Evolutionary conservation across 2,329 filamentous ascomycete genomes (phyloP), one percentile per base, ranked within the genome.

Genomic region (Dothideomycetidae sp.): DNA sequence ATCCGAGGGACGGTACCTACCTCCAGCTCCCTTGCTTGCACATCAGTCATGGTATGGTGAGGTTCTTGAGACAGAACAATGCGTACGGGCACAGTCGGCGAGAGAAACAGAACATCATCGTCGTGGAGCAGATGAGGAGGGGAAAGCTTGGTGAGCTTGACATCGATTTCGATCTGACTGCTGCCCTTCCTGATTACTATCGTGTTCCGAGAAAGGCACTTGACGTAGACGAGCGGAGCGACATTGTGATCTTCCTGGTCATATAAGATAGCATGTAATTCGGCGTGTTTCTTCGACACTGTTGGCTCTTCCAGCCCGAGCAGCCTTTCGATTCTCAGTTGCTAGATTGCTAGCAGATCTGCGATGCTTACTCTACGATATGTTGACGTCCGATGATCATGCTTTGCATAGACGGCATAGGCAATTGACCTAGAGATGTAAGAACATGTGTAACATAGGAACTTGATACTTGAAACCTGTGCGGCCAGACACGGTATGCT

Each of bases 281-380:
- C 55, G 11, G 68, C 44, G 51, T 68, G 65, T 37, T 56, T 53
- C 21, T 58, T 61, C 11, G 65, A 68, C 12, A 68, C 59, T 23
- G 50, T 53, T 14, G 42, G 43, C 18, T 58, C 55, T 15, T 50
- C 36, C 3, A 51, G 39, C 10, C 37, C 43, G 13, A 55, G 43
- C 7, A 35, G 18, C 5, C 44, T 46, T 15, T 5, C 12, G 32
- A n/a, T n/a, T n/a, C n/a, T n/a, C n/a, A n/a, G n/a, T n/a, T n/a
- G 2, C 1, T 17, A 39, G 5, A 36, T 31, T 10, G 10, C 15
- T 10, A 37, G 10, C 4, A 16, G 16, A 33, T 13, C 9, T 3
- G 32, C 2, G 3, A n/a, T 17, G 21, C 37, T 21, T 40, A 37
- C 36, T 47, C 29, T 13, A 46, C 32, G 18, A 58, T 42, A 5